A percentile compares a stretch with the other conserved stretches of the same genome.
Evolutionary conservation across 441 rosid genomes (phyloP).

Genomic region (Sinapis alba): DNA sequence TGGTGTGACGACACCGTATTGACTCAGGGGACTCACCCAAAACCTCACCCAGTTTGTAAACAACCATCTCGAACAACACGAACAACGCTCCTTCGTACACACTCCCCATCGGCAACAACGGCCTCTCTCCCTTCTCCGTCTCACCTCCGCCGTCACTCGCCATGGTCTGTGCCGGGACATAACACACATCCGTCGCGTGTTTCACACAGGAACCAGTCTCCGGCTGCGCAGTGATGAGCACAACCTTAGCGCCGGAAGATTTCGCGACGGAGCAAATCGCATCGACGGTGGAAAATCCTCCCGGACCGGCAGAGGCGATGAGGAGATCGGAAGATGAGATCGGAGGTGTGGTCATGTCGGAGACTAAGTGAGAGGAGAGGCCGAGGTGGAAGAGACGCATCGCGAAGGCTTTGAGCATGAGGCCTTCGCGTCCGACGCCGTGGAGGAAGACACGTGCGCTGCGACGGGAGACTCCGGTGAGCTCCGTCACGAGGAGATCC

Average conservation of each 20-base stretch:
- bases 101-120: conserved; percentile 89
- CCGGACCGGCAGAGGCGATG: conserved; percentile 84
- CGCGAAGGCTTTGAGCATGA: conserved; percentile 80
- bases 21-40: conserved; percentile 64
- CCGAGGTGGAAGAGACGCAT: conserved; percentile 88
- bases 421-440: conserved; percentile 89
- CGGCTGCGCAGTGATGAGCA: conserved; percentile 72
- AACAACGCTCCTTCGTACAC: conserved; percentile 83
- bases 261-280: conserved; percentile 74
- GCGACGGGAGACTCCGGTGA: conserved; percentile 49
- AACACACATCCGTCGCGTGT: conserved; percentile 68
- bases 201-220: conserved; percentile 59
- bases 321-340: conserved; percentile 69
- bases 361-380: conserved; percentile 72
- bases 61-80: conserved; percentile 90
- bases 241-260: conserved; percentile 60
- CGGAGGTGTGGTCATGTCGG: conserved; percentile 87
- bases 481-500: conserved; percentile 52
- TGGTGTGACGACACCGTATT: conserved; percentile 86
- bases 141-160: conserved; percentile 47
- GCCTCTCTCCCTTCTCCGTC: conserved; percentile 24
- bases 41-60: conserved; percentile 60
- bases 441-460: conserved; percentile 66
- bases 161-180: conserved; percentile 83
- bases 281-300: conserved; percentile 84